These are phyloP conservation scores for Lipomyces orientalis DNA, from an alignment of 805 yeast genomes.

Conservation along the genomic window DNA sequence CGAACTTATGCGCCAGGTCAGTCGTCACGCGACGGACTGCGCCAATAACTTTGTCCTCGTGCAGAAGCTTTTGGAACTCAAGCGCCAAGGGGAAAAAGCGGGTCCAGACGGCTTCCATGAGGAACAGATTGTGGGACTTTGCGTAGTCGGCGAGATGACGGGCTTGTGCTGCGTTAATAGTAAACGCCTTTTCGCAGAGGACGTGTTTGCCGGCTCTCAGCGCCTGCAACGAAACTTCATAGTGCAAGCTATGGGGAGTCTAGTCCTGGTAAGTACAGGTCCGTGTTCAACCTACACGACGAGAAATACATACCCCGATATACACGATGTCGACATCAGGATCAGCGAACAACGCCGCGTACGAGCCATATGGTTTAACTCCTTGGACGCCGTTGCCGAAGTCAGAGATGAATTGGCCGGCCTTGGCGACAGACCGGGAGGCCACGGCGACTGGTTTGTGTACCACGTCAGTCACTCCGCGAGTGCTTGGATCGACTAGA, in stretches of 20 bases:
- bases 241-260: conserved; percentile 57
- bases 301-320: conserved; percentile 40
- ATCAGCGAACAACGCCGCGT: conserved; percentile 52
- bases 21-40: conserved; percentile 51
- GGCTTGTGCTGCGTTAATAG: conserved; percentile 55
- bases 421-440: conserved; percentile 40
- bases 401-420: conserved; percentile 40
- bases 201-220: conserved; percentile 55
- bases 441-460: conserved; percentile 44
- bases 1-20: conserved; percentile 13
- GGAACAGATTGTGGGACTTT: conserved; percentile 49
- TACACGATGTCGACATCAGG: conserved; percentile 55
- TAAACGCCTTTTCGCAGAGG: conserved; percentile 60
- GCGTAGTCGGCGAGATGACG: conserved; percentile 53
- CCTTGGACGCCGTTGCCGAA: conserved; percentile 38
- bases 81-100: conserved; percentile 52
- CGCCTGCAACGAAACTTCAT: conserved; percentile 51
- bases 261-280: conserved; percentile 33
- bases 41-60: conserved; percentile 52
- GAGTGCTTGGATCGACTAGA: conserved; percentile 29
- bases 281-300: neutral
- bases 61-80: conserved; percentile 48
- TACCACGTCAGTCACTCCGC: conserved; percentile 40
- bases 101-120: conserved; percentile 60
- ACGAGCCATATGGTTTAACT: conserved; percentile 42